Evolutionary conservation across 768 basidiomycete species (phyloP), one percentile per base, ranked within the genome.

Genomic region (Lactifluus pinguis): DNA sequence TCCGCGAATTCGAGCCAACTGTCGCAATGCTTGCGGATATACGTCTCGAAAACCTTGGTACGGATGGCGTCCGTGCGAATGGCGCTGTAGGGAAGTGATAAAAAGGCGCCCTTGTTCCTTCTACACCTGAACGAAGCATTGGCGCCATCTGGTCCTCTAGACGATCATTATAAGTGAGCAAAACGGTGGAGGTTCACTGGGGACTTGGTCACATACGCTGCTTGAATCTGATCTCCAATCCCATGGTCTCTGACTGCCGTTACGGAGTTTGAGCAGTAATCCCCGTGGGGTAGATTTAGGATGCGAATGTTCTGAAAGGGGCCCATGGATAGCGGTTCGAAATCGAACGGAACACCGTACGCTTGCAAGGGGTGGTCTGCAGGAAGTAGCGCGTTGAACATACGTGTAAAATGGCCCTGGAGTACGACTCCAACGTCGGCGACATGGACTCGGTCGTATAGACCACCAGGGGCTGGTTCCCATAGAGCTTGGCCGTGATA

Each of bases 401-500:
- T 44, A 29, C 59, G 59, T 48, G 36, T 30, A 44, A 68, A 68
- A 39, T 58, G 54, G n/a, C 67, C 67, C 6, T 65, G 53, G 30
- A 49, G 47, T 15, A 65, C 53, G 41, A 56, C 62, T 10, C 67
- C 67, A n/a, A 68, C 64, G 50, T 68, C 66, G 32, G 60, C 67
- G 30, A 67, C 51, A 14, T 50, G 53, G 44, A 68, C 67, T 14
- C 51, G 60, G 30, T 67, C 61, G 32, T 68, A 68, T 8, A 62
- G 56, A 11, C 47, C 44, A 4, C 11, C 57, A 29, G 67, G 67
- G 42, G 48, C 47, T 29, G 67, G 67, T n/a, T 60, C 48, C 64
- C 66, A 66, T 15, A 66, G 55, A 6, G 65, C 64, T 34, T 65
- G 48, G 9, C 65, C 65, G 13, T 60, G 54, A 45, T 38, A 53